Base-by-base conservation (phyloP, 2,329 filamentous ascomycete genomes). In the Alternaria consortialis region DNA sequence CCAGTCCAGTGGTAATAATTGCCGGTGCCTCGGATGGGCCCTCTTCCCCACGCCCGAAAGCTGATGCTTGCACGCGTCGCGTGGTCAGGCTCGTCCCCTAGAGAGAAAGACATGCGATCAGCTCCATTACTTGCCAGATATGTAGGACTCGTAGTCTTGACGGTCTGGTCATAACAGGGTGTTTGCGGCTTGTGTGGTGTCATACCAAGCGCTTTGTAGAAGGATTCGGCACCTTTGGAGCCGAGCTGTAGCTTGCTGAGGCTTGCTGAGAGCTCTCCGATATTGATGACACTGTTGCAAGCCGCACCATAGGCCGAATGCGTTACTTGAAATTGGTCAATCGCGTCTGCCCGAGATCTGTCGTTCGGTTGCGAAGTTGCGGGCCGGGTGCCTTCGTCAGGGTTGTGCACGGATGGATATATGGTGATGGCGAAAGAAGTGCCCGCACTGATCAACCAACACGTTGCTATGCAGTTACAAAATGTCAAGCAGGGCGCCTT, bases 21-120 rank as follows among this genome's bases (percentile, higher is more conserved):
- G 64, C 64, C 64, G 64, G 59, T 60, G 54, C 57, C 53, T 59
- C 58, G 54, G 59, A 56, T 44, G 44, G 53, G 48, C 15, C 47
- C 27, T 40, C 53, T 63, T 67, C 64, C 64, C 58, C 64, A 67
- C 58, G 63, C 29, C 64, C 64, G 64, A 65, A 43, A 46, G 15
- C 43, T 51, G 34, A 56, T 44, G 54, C 43, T 53, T 60, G 44
- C 42, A 53, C 8, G 53, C 29, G 52, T 59, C 58, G 58, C 62
- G 58, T 64, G 61, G 47, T 54, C 51, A 56, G 23, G 52, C 58
- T 31, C 40, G 29, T 47, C 25, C 23, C 25, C 27, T 52, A n/a
- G 32, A 7, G 17, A 31, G 25, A 42, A 20, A 48, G 15, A 27
- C 42, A 54, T 56, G 53, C 44, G 56, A 50, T 42, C 36, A 34